These are phyloP conservation scores for Yamadazyma triangularis DNA, from an alignment of 1,139 yeast species.

Conservation along the genomic window DNA sequence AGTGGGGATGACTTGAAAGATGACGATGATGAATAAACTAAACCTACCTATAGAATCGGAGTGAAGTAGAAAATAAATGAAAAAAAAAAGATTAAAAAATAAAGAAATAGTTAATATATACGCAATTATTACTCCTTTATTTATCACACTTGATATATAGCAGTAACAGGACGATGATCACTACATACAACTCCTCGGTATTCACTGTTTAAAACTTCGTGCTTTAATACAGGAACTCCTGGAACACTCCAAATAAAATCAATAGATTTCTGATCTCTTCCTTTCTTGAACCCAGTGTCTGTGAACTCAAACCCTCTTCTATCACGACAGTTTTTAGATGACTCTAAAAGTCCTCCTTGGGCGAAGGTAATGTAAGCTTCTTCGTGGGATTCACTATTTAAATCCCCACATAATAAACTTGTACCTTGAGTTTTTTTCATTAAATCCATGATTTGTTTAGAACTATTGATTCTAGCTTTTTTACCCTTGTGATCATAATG, in stretches of 20 bases:
- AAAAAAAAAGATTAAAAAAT: background rate
- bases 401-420: slow-evolving; percentile 26
- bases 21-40: slow-evolving; percentile 15
- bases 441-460: slow-evolving; percentile 28
- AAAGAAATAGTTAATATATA: too few relatives aligned
- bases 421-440: slow-evolving; percentile 24
- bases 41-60: too few relatives aligned
- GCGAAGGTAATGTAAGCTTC: slow-evolving; percentile 19
- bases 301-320: slow-evolving; percentile 26
- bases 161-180: slow-evolving; percentile 43
- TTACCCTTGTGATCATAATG: slow-evolving; percentile 44
- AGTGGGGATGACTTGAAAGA: slow-evolving; percentile 47
- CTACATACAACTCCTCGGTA: slow-evolving; percentile 25
- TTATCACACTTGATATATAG: slow-evolving; percentile 18
- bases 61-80: background rate
- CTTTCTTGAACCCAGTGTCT: slow-evolving; percentile 33
- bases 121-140: background rate
- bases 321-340: slow-evolving; percentile 16
- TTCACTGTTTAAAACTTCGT: slow-evolving; percentile 30
- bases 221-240: slow-evolving; percentile 21
- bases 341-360: slow-evolving; percentile 19
- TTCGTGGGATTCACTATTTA: slow-evolving; percentile 12
- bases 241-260: slow-evolving; percentile 29
- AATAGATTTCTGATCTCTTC: slow-evolving; percentile 17
- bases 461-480: slow-evolving; percentile 29